phyloP scores from a whole-genome alignment of 1,139 yeast species.

The Pichia sp. region DNA sequence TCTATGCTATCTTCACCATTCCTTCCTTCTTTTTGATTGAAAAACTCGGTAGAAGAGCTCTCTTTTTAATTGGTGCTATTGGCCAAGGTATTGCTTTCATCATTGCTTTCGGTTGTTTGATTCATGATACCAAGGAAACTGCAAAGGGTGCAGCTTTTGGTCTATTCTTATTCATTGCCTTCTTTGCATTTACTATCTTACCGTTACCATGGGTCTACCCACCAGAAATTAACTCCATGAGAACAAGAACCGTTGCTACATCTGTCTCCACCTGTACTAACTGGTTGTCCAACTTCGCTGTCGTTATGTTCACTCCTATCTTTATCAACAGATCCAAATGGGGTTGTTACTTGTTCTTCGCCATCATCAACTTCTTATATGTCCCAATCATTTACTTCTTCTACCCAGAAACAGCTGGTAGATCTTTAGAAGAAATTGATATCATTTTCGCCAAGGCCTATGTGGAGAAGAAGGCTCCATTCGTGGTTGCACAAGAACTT shows the following conservation, averaged over 20 bases:
- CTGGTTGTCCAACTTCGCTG: slow-evolving; percentile 47
- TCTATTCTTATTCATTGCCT: slow-evolving; percentile 41
- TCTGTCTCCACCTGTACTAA: slow-evolving; percentile 48
- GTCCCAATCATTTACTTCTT: slow-evolving; percentile 62
- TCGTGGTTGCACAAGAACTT: slow-evolving; percentile 48
- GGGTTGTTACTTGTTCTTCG: slow-evolving; percentile 41
- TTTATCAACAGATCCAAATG: slow-evolving; percentile 39
- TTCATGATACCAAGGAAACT: slow-evolving; percentile 28
- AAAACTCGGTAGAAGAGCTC: slow-evolving; percentile 57
- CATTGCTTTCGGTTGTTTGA: slow-evolving; percentile 38
- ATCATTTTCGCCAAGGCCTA: slow-evolving; percentile 49
- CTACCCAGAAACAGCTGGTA: slow-evolving; percentile 63
- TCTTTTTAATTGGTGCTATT: slow-evolving; percentile 37
- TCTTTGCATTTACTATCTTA: slow-evolving; percentile 37
- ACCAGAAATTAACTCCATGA: slow-evolving; percentile 42
- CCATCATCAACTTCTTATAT: slow-evolving; percentile 39
- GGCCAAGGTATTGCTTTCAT: slow-evolving; percentile 42
- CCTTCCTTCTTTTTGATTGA: slow-evolving; percentile 65
- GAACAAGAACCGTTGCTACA: slow-evolving; percentile 41
- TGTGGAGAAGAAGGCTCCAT: slow-evolving; percentile 43
- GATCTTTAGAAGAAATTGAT: slow-evolving; percentile 60
- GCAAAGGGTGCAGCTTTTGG: slow-evolving; percentile 48
- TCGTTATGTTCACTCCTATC: slow-evolving; percentile 47
- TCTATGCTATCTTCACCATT: slow-evolving; percentile 57
- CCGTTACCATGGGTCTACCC: slow-evolving; percentile 44